Evolutionary conservation across 768 basidiomycete genomes (phyloP), one percentile per base, ranked within the genome.

Genomic region (Collybia mongolica): DNA sequence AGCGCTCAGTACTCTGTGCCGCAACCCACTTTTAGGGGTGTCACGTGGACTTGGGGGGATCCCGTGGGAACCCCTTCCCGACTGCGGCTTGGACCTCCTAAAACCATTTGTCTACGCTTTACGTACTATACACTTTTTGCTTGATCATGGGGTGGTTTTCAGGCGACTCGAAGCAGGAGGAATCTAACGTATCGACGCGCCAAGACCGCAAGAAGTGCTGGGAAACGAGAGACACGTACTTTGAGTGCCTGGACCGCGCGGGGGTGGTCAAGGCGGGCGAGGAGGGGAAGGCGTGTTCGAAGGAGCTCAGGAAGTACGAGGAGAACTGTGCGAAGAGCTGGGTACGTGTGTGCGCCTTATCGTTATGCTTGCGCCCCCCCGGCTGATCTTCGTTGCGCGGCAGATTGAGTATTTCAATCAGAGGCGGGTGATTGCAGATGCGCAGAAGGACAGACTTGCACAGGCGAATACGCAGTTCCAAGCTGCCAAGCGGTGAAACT

Each of bases 371-470:
- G 28, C 15, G 48, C 55, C 40, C n/a, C n/a, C n/a, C n/a, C n/a
- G n/a, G n/a, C n/a, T n/a, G n/a, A n/a, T n/a, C n/a, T n/a, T n/a
- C n/a, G n/a, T n/a, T n/a, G n/a, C n/a, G n/a, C n/a, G n/a, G n/a
- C n/a, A 98, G 95, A 86, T 98, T 59, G 90, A 90, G 22, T 96
- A 98, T 66, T 97, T 98, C 62, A 96, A 97, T 72, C 89, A 92
- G 65, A 83, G 93, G 29, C 78, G 94, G 46, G 80, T 91, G 29
- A 79, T 94, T 45, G 88, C 83, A 7, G 89, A 88, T 53, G 82
- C 84, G 49, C 90, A 92, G 67, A 89, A 86, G 60, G 82, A 83
- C 36, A 71, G 86, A 46, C 76, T 90, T 24, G 79, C 79, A 15
- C 74, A 74, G 51, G 72, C 70, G 5, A 66, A 62, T 48, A 65